Evolutionary conservation across 805 yeast genomes (phyloP).

Genomic region (Suhomyces tanzawaensis): DNA sequence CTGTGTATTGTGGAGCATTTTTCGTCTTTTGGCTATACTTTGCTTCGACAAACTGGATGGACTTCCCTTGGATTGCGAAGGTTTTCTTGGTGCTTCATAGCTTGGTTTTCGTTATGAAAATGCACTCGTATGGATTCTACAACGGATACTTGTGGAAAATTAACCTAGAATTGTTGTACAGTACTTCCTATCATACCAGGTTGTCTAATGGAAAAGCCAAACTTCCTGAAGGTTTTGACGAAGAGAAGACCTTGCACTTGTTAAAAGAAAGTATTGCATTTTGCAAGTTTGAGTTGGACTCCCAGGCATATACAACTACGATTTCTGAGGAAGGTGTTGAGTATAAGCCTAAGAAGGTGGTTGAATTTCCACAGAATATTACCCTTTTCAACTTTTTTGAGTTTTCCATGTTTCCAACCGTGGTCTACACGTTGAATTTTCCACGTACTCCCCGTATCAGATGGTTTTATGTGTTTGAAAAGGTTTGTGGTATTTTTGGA

Average conservation of each 20-base stretch:
- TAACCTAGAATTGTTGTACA: slow-evolving; percentile 49
- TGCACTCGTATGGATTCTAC: slow-evolving; percentile 89
- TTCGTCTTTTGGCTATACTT: slow-evolving; percentile 52
- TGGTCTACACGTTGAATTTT: slow-evolving; percentile 78
- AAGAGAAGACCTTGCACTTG: slow-evolving; percentile 4
- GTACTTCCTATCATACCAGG: slow-evolving; percentile 31
- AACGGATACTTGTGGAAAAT: slow-evolving; percentile 86
- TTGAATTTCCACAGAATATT: slow-evolving; percentile 71
- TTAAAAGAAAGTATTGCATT: slow-evolving; percentile 54
- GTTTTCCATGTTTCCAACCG: slow-evolving; percentile 85
- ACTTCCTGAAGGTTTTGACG: slow-evolving; percentile 8
- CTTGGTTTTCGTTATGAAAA: slow-evolving; percentile 86
- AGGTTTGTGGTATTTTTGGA: slow-evolving; percentile 81
- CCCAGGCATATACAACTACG: slow-evolving; percentile 44
- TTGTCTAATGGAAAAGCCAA: slow-evolving; percentile 38
- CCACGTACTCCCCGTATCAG: slow-evolving; percentile 74
- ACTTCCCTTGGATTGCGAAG: slow-evolving; percentile 86
- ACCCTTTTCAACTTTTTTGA: slow-evolving; percentile 62
- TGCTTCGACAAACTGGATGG: slow-evolving; percentile 46
- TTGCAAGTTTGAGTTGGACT: slow-evolving; percentile 67
- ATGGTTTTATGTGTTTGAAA: slow-evolving; percentile 64
- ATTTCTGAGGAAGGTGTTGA: slow-evolving; percentile 9
- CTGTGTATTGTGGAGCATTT: slow-evolving; percentile 52
- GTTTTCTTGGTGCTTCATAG: slow-evolving; percentile 83
- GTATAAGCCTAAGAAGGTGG: slow-evolving; percentile 6